A percentile compares a stretch with the other conserved stretches of the same genome.
These are phyloP conservation scores for Rhipidocladum racemiflorum DNA, from an alignment of 176 grass and related monocot genomes.

Conservation along the genomic window DNA sequence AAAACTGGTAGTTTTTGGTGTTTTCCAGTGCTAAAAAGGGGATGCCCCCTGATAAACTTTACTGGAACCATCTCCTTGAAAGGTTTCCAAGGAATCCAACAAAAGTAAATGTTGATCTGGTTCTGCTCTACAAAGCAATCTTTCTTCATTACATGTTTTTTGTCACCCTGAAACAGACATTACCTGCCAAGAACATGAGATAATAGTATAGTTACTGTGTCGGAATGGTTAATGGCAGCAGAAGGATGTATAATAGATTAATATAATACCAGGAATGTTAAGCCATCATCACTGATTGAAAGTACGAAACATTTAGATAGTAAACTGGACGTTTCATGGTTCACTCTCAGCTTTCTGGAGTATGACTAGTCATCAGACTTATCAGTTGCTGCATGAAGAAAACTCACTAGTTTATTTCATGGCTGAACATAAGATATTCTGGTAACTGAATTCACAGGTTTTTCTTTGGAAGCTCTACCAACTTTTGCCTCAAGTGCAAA, in stretches of 20 bases:
- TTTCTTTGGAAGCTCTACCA: constrained; percentile 5
- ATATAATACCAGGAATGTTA: background rate
- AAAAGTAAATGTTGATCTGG: constrained; percentile 7
- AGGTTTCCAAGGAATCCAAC: background rate
- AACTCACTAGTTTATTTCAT: constrained; percentile 15
- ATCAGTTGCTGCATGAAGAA: constrained; percentile 21
- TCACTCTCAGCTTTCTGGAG: constrained; percentile 11
- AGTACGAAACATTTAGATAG: background rate
- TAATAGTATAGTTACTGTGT: background rate
- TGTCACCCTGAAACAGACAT: background rate
- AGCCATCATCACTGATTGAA: background rate
- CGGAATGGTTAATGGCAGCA: background rate
- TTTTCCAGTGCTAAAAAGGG: background rate
- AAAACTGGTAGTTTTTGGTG: background rate
- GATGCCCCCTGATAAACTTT: background rate
- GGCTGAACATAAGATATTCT: constrained; percentile 3
- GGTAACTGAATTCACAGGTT: background rate
- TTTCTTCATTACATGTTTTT: background rate
- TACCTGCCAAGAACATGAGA: background rate
- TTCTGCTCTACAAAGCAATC: background rate
- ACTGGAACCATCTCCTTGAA: background rate
- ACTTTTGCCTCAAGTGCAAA: background rate
- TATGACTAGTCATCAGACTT: background rate
- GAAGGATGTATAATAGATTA: background rate
- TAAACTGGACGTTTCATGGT: constrained; percentile 20